Evolutionary conservation across 202 grass and related monocot genomes (phyloP), one percentile per base, ranked within the genome.

Genomic region (Panicum hallii): DNA sequence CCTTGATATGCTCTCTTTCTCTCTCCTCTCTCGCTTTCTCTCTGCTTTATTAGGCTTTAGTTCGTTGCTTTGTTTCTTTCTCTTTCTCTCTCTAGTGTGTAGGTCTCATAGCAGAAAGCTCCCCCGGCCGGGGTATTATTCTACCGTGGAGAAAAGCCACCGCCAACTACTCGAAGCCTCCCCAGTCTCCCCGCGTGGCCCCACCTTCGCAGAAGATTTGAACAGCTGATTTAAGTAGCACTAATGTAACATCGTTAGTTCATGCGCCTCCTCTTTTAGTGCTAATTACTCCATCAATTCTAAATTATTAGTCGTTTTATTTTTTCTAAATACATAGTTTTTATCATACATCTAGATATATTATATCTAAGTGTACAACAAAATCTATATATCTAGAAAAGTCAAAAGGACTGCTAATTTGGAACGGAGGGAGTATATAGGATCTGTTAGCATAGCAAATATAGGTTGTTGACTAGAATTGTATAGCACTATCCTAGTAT

Each of bases 11-110:
- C 23, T 81, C 70, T 80, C 62, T 67, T 54, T 73, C 50, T 45
- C 53, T 23, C 67, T 81, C 75, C 30, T 65, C 80, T 67, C 73
- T 63, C 65, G 2, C 44, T 40, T 7, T 54, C 44, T 42, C 73
- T 74, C 42, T 84, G 17, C 89, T 88, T 85, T 91, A 83, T 85
- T 91, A 83, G 81, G 72, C 80, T 83, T 83, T 83, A 81, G 46
- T 66, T 66, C 49, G 66, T 86, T 90, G 87, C 79, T 90, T 84
- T 87, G 46, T 70, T 79, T 85, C 80, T 91, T 43, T 84, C 47
- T 79, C 82, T 78, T 44, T 70, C 34, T 61, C 66, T 67, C 62
- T 79, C 58, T 84, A 71, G 60, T 72, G 70, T 71, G 68, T 49
- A 48, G 16, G 84, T 86, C 88, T 75, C 65, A 52, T 69, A 86